Evolutionary conservation across 352 stramenopile species (phyloP).

Genomic region (Globisporangium irregulare): DNA sequence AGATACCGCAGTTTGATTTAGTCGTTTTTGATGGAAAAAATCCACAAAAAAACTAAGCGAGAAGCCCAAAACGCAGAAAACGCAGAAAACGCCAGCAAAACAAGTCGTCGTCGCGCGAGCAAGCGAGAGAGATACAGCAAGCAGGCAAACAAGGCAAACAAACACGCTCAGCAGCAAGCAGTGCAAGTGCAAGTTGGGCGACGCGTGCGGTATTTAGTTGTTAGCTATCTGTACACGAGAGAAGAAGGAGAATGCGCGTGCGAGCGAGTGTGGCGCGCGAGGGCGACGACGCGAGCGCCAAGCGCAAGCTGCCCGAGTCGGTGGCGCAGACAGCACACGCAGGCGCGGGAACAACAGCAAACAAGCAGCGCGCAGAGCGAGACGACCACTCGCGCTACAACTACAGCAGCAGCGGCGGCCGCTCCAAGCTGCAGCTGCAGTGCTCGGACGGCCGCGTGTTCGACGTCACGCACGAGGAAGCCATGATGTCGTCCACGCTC

Average conservation of each 20-base stretch:
- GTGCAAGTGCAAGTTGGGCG: constrained; percentile 1
- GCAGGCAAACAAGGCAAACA: background rate
- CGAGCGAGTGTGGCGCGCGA: constrained; percentile 8
- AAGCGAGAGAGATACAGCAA: background rate
- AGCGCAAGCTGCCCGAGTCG: constrained; percentile 15
- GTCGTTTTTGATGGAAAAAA: background rate
- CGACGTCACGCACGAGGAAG: constrained; percentile 76
- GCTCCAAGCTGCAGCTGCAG: constrained; percentile 73
- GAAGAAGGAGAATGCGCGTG: constrained; percentile 12
- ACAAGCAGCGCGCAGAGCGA: background rate
- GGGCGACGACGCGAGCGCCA: constrained; percentile 10
- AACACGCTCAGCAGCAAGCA: background rate
- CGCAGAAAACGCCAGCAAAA: constrained; percentile 7
- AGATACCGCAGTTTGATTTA: background rate
- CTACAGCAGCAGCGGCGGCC: constrained; percentile 14
- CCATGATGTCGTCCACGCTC: constrained; percentile 85
- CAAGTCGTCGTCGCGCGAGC: constrained; percentile 2
- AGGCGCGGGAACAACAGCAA: background rate
- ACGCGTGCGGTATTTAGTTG: background rate
- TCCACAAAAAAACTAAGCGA: background rate
- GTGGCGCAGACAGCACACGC: background rate
- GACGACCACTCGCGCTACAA: constrained; percentile 16
- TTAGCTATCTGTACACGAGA: background rate
- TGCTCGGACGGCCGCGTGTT: constrained; percentile 67
- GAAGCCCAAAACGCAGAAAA: background rate